Evolutionary conservation across 1,284 basidiomycete genomes (phyloP).

Genomic region (Sporisorium graminicola): DNA sequence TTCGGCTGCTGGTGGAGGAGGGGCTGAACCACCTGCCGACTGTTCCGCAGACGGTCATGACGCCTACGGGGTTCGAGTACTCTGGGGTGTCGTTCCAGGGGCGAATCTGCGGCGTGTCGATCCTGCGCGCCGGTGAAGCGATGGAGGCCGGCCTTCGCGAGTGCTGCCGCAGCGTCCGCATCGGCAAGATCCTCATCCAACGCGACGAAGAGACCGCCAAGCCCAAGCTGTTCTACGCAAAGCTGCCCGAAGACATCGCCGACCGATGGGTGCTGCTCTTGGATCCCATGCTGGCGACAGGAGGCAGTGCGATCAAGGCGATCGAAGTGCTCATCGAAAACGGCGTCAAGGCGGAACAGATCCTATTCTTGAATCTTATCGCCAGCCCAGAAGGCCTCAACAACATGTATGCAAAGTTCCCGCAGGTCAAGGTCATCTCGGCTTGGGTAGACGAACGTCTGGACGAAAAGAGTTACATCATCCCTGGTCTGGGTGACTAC

Average conservation of each 20-base stretch:
- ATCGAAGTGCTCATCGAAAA: constrained; percentile 92
- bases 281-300: constrained; percentile 97
- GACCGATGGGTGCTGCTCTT: constrained; percentile 91
- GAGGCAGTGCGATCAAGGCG: constrained; percentile 96
- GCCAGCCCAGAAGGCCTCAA: constrained; percentile 91
- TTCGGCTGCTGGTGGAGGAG: constrained; percentile 76
- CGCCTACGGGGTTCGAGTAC: constrained; percentile 78
- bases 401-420: constrained; percentile 84
- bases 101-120: constrained; percentile 62
- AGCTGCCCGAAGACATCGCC: constrained; percentile 94
- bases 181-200: constrained; percentile 72
- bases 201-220: constrained; percentile 67
- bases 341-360: constrained; percentile 80
- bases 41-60: constrained; percentile 57
- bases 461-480: constrained; percentile 77
- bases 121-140: constrained; percentile 71
- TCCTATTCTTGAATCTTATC: constrained; percentile 96
- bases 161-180: constrained; percentile 76
- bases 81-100: constrained; percentile 64
- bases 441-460: constrained; percentile 97
- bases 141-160: constrained; percentile 82
- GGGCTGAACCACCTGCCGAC: constrained; percentile 91
- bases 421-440: constrained; percentile 83
- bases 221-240: constrained; percentile 72
- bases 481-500: constrained; percentile 67